Evolutionary conservation across 2,329 filamentous ascomycete genomes (phyloP).

Genomic region (Pseudogymnoascus sp.): DNA sequence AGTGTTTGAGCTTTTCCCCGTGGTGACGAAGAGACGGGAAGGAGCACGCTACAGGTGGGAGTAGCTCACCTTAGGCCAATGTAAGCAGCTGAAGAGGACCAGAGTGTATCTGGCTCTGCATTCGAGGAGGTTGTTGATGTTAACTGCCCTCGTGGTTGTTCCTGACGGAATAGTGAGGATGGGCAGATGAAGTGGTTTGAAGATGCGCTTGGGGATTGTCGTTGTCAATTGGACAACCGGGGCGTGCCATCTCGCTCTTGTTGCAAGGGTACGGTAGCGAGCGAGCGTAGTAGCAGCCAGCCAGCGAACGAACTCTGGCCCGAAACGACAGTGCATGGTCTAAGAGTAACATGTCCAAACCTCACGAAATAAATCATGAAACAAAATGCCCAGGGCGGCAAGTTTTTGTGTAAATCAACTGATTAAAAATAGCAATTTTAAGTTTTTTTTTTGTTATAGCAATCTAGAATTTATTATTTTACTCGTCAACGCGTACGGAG

Average conservation of each 20-base stretch:
- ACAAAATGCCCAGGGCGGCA: background rate
- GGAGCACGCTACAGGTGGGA: background rate
- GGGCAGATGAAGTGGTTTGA: slow-evolving; percentile 7
- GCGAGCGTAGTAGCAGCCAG: background rate
- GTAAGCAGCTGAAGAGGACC: background rate
- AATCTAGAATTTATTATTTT: background rate
- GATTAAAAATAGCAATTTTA: slow-evolving; percentile 2
- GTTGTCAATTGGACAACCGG: slow-evolving; percentile 5
- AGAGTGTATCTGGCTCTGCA: slow-evolving; percentile 1
- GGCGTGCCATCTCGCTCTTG: slow-evolving; percentile 7
- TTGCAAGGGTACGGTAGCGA: slow-evolving; percentile 5
- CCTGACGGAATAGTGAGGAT: slow-evolving; percentile 5
- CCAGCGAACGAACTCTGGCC: slow-evolving; percentile 6
- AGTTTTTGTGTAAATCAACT: background rate
- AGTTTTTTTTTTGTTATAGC: background rate
- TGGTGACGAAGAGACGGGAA: slow-evolving; percentile 1
- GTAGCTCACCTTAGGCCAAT: slow-evolving; percentile 1
- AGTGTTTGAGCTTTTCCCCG: slow-evolving; percentile 3
- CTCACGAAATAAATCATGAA: slow-evolving; percentile 1
- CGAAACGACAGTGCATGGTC: slow-evolving; percentile 7
- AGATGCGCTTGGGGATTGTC: slow-evolving; percentile 8
- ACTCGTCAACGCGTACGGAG: background rate
- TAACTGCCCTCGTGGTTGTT: slow-evolving; percentile 3
- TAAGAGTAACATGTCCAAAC: background rate
- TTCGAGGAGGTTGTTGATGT: background rate